Base-by-base conservation (phyloP, 495 filamentous ascomycete genomes). In the Lasiosphaeriaceae sp. region DNA sequence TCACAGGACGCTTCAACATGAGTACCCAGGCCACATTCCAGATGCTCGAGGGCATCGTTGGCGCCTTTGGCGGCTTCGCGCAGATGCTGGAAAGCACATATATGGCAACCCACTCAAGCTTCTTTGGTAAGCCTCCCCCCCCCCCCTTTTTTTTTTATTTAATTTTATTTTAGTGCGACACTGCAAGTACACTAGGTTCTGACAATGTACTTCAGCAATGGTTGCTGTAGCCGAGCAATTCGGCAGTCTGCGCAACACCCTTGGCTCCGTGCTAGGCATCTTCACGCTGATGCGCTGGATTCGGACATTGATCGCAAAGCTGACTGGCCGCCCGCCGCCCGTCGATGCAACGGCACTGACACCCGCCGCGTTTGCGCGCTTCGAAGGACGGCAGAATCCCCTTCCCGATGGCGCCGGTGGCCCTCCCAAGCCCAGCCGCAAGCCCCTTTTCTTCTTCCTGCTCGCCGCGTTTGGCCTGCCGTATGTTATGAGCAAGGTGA, bases 61-160 rank as follows among this genome's bases (percentile, higher is more conserved):
- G 90, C n/a, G 92, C 95, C 16, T 97, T 94, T 73, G 90, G 93
- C 26, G 95, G 95, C 2, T 96, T 99, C 68, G 92, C 95, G 17
- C 95, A 99, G 79, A 97, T 99, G 95, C 81, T 99, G 11, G 94
- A 99, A 74, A 97, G 93, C 72, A 97, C 95, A 11, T 99, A 96
- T 65, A 97, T 99, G 95, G 94, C 95, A n/a, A 99, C 95, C 2
- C 95, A 97, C 76, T 95, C 90, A 49, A 93, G 88, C 50, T 99
- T 99, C 74, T 97, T 97, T 69, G 94, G 93, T 97, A 84, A 69
- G 88, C 79, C 12, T 22, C 4, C 17, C 21, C n/a, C 17, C 19
- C 12, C 19, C n/a, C 37, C 51, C 37, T n/a, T 23, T 22, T 20
- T 11, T 22, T 14, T 19, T 9, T 16, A 24, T 16, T n/a, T 2